Base-by-base conservation (phyloP, 2,329 filamentous ascomycete genomes). In the Ciborinia camelliae region DNA sequence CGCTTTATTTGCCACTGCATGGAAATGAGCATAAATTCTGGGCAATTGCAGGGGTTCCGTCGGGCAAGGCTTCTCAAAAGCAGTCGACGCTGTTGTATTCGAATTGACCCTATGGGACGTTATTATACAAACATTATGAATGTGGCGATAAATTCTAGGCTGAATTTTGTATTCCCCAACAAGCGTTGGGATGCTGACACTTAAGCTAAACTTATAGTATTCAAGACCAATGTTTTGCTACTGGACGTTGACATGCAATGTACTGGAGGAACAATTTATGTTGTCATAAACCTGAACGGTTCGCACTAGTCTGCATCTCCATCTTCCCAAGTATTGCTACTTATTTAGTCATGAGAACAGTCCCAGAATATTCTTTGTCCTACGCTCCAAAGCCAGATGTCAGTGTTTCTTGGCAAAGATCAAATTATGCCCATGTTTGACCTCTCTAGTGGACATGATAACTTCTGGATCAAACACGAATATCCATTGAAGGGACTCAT, bases 361-460 rank as follows among this genome's bases (percentile, higher is more conserved):
- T 41, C 23, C 35, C 35, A 20, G 10, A 41, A 30, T 41, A 6
- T 28, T 30, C 10, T 5, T 6, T 18, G 52, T 41, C 9, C 28
- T 23, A 26, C 20, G 30, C 41, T 45, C 7, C 28, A 35, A 7
- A 20, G 8, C 54, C 54, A 47, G 41, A 58, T 45, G 20, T 35
- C 54, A 35, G 47, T 6, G 20, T 47, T 58, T 26, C 54, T 58
- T 47, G 41, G 54, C 2, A 10, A 30, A 28, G 54, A 57, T 32
- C 54, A 39, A 18, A 26, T 47, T 14, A 47, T 58, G 55, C 55
- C 41, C 2, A 58, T 58, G 41, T 47, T 35, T 10, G 55, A 58
- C 30, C 43, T 26, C n/a, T 45, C 20, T 10, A 32, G 47, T 18
- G 41, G 28, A 26, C 41, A 58, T 8, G n/a, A 45, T 6, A 30